Evolutionary conservation across 2,329 filamentous ascomycete species (phyloP).

Genomic region (Claviceps arundinis): DNA sequence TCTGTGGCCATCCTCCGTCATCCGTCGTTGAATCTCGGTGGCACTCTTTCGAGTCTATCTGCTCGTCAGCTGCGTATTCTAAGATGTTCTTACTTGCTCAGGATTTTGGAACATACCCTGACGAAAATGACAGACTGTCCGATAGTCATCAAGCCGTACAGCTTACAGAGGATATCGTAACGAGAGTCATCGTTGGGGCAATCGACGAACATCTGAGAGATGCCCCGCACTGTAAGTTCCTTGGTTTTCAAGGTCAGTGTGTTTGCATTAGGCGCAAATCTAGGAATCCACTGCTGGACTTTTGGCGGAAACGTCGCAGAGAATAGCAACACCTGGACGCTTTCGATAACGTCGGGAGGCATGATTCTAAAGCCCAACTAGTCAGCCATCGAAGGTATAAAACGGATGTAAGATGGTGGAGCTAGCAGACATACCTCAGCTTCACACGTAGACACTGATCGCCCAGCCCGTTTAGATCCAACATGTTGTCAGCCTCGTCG

Average conservation of each 20-base stretch:
- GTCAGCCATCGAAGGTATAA: neutral
- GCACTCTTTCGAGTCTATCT: conserved; percentile 71
- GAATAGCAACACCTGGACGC: conserved; percentile 83
- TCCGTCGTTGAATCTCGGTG: conserved; percentile 68
- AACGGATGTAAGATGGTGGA: neutral
- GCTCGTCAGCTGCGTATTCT: conserved; percentile 8
- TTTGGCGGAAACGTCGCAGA: conserved; percentile 85
- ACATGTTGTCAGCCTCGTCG: conserved; percentile 98
- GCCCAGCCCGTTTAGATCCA: conserved; percentile 87
- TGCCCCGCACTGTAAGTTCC: conserved; percentile 90
- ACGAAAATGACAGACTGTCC: conserved; percentile 98
- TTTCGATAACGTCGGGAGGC: conserved; percentile 45
- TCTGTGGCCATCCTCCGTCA: conserved; percentile 80
- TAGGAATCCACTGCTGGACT: conserved; percentile 70
- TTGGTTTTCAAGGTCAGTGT: conserved; percentile 77
- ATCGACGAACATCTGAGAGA: conserved; percentile 96
- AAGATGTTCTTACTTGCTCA: neutral
- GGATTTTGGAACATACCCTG: conserved; percentile 41
- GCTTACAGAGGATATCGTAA: conserved; percentile 76
- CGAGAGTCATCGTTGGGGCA: conserved; percentile 72
- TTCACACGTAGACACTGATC: conserved; percentile 92
- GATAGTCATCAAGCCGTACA: conserved; percentile 93
- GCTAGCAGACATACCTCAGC: conserved; percentile 33
- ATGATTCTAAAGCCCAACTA: conserved; percentile 26
- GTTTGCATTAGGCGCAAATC: conserved; percentile 77